A percentile compares a stretch with the other conserved stretches of the same genome.
Conservation (phyloP, 176 grass and related monocot species). For the Ampelocalamus luodianensis region DNA sequence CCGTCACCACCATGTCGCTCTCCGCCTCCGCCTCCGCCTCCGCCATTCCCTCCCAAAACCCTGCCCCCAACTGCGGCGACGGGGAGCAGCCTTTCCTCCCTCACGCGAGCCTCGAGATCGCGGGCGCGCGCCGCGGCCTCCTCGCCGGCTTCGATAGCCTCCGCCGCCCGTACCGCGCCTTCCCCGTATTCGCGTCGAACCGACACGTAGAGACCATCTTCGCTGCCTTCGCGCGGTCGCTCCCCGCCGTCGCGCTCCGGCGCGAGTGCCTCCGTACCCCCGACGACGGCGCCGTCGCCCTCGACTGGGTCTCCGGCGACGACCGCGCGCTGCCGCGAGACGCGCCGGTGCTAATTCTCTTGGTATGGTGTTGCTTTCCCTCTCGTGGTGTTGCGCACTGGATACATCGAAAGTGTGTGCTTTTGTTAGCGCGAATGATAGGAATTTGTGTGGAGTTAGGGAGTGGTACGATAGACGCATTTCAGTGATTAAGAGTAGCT, state of each 20-base stretch:
- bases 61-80: background rate
- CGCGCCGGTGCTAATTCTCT: slow-evolving; percentile 79
- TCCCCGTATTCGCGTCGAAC: slow-evolving; percentile 67
- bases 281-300: slow-evolving; percentile 75
- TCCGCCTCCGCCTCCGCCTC: background rate
- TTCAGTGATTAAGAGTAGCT: background rate
- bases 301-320: slow-evolving; percentile 92
- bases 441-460: background rate
- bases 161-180: slow-evolving; percentile 71
- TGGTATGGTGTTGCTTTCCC: slow-evolving; percentile 52
- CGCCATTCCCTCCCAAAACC: background rate
- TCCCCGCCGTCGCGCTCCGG: slow-evolving; percentile 59
- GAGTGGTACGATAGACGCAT: background rate
- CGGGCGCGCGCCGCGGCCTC: slow-evolving; percentile 59
- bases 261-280: slow-evolving; percentile 75
- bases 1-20: slow-evolving; percentile 15
- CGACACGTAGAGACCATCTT: slow-evolving; percentile 94
- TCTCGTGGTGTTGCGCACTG: background rate
- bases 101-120: slow-evolving; percentile 68
- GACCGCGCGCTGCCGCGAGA: slow-evolving; percentile 56
- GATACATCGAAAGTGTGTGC: background rate
- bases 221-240: slow-evolving; percentile 70
- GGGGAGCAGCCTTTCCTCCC: slow-evolving; percentile 41
- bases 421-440: background rate
- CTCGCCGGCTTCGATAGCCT: slow-evolving; percentile 78